Conservation (phyloP, 257 asterid genomes). For the Nicotiana attenuata region DNA sequence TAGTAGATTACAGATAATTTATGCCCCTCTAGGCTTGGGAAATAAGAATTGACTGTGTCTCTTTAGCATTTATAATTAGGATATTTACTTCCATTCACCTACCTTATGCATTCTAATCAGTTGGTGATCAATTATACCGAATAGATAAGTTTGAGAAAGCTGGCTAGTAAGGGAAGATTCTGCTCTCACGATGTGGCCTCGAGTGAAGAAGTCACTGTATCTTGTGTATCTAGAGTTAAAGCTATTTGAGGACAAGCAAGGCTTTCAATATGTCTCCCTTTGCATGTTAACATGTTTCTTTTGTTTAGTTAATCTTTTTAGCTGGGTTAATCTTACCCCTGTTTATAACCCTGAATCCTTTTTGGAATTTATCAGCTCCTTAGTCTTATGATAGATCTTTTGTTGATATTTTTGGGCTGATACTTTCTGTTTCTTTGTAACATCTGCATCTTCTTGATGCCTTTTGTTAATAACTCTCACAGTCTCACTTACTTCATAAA, state of each 20-base stretch:
- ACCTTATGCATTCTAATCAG: not conserved
- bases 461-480: too few relatives aligned
- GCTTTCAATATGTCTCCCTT: not conserved
- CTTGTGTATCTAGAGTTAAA: not conserved
- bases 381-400: too few relatives aligned
- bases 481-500: too few relatives aligned
- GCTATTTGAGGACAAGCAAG: not conserved
- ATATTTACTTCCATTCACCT: not conserved
- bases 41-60: not conserved
- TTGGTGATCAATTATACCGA: not conserved
- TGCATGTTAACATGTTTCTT: constrained; percentile 7
- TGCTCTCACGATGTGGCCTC: not conserved
- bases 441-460: too few relatives aligned
- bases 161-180: not conserved
- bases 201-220: not conserved
- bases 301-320: constrained; percentile 8
- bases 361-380: too few relatives aligned
- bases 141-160: not conserved
- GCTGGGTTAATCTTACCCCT: too few relatives aligned
- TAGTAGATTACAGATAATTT: not conserved
- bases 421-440: too few relatives aligned
- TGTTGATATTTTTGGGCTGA: too few relatives aligned
- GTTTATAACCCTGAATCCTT: too few relatives aligned
- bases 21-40: not conserved
- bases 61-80: not conserved